Evolutionary conservation across 164 flowering plant species (phyloP).

Genomic region (Magnolia kwangsiensis): DNA sequence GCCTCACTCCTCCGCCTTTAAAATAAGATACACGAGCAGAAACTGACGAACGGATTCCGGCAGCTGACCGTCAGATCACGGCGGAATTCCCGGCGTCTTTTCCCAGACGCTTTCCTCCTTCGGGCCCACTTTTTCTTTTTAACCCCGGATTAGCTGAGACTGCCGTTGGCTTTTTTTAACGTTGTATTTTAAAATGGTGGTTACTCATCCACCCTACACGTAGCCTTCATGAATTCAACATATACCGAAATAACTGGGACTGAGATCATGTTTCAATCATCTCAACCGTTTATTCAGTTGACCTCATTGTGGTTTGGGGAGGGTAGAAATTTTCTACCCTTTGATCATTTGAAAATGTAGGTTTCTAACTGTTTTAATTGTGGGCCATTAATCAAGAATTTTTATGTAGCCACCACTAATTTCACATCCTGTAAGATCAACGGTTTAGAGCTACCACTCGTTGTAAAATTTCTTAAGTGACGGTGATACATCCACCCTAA

Average conservation of each 20-base stretch:
- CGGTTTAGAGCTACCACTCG: no score
- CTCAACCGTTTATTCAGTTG: no score
- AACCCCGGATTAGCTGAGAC: neutral
- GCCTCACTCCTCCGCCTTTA: neutral
- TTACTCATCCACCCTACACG: neutral
- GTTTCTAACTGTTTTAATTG: no score
- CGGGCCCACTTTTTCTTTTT: neutral
- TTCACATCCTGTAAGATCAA: no score
- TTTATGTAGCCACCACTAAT: no score
- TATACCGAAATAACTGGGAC: neutral
- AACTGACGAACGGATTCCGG: slow-evolving; percentile 1
- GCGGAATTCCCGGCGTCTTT: neutral
- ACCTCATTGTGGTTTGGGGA: no score
- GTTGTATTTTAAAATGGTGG: neutral
- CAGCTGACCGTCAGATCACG: slow-evolving; percentile 3
- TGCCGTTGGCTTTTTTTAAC: neutral
- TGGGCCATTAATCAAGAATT: no score
- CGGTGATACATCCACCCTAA: no score
- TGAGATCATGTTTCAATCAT: neutral
- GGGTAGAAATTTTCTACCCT: no score
- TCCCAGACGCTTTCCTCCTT: neutral
- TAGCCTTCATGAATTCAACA: neutral
- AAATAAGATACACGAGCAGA: neutral
- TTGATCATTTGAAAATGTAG: no score
- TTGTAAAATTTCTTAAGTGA: no score